Evolutionary conservation across 768 basidiomycete species (phyloP), one percentile per base, ranked within the genome.

Genomic region (Termitomyces sp.): DNA sequence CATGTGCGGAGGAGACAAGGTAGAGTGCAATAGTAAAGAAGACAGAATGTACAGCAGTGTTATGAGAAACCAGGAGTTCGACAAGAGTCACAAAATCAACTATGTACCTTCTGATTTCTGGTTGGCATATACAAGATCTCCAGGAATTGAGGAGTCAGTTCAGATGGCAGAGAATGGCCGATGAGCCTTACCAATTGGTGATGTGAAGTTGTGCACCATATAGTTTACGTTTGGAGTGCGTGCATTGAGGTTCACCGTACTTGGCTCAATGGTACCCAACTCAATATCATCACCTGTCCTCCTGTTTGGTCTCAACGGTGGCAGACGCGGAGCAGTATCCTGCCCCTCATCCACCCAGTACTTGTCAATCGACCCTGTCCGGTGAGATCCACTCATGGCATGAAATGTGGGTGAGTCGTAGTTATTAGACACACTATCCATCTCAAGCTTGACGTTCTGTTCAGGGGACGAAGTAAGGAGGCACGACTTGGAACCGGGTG

Each of bases 121-220:
- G 54, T 62, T 53, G 11, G 55, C 65, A 66, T 71, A 74, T 15
- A 65, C 66, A 36, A 76, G 62, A 55, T 75, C 71, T 74, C 57
- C 18, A 24, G 15, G 20, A 2, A 35, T 5, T n/a, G 16, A 46
- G 20, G 51, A 36, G 38, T 56, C 56, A 39, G 22, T 32, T 44
- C 16, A 9, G 28, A 33, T 33, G 2, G 16, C 16, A 22, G 4
- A 15, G 20, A n/a, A 57, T 20, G n/a, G 13, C 44, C 22, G 22
- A 55, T 7, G 59, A 39, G 36, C 73, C 78, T 20, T 63, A 90
- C 89, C 85, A 55, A 91, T 86, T 1, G 89, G 89, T 32, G 87
- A 89, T 44, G 80, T 87, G 75, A 85, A 91, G 63, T 84, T 82
- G 65, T 84, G 78, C 55, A 90, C 79, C 73, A 88, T 73, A 44